These are phyloP conservation scores for Trametes versicolor DNA, from an alignment of 1,284 basidiomycete species.

Conservation along the genomic window DNA sequence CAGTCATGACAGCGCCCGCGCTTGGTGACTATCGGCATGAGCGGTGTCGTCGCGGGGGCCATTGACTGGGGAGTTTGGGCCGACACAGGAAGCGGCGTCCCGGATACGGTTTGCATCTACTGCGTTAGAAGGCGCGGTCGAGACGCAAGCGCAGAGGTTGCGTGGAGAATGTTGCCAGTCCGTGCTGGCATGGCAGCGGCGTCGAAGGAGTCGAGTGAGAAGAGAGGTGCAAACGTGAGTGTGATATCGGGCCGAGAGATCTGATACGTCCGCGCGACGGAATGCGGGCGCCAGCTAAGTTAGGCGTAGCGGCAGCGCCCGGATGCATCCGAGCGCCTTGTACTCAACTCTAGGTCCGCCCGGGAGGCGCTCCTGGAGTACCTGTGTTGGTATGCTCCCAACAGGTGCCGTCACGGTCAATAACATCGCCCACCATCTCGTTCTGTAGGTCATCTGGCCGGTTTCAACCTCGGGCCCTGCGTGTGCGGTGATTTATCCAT, in stretches of 20 bases:
- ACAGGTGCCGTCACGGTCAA: too few species aligned
- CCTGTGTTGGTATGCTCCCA: too few species aligned
- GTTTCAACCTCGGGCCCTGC: conserved; percentile 13
- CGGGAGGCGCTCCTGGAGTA: too few species aligned
- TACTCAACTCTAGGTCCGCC: too few species aligned
- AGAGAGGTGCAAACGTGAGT: background rate
- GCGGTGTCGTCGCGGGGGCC: background rate
- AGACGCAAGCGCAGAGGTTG: background rate
- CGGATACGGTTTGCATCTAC: background rate
- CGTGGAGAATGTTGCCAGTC: background rate
- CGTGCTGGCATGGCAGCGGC: background rate
- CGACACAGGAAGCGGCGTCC: background rate
- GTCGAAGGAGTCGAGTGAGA: background rate
- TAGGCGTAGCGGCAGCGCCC: too few species aligned
- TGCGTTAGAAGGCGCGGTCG: background rate
- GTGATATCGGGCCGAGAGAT: too few species aligned
- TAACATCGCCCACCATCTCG: background rate
- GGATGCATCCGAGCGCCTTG: too few species aligned
- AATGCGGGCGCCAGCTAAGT: too few species aligned
- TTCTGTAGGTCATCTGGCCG: background rate
- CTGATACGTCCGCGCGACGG: too few species aligned
- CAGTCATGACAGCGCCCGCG: background rate
- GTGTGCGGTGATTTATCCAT: conserved; percentile 14
- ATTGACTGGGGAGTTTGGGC: background rate
- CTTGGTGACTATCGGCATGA: background rate